Base-by-base conservation (phyloP, 257 asterid species). In the Thymus mandschuricus region DNA sequence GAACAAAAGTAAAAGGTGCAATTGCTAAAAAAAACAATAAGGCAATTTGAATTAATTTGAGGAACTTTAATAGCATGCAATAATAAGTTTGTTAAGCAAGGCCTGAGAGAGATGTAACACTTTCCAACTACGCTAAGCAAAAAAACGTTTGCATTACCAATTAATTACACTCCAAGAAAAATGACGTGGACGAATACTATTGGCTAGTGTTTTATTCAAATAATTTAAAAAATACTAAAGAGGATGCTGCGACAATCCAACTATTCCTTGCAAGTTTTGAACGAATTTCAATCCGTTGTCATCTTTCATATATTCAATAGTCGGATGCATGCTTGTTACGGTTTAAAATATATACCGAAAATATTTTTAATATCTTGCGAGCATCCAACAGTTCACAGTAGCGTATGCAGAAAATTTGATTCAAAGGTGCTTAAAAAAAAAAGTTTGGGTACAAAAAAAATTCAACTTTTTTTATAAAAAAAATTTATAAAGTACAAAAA, bases 101-200 rank as follows among this genome's bases (percentile, higher is more conserved):
- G 44, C 44, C 44, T 38, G 5, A 3, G 44, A 38, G 54, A 0
- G 50, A 35, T 34, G 48, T 64, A 46, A 69, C 15, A 11, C 48
- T 64, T 73, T 56, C 64, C 31, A 72, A 60, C 46, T 71, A 70
- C 78, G 68, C 66, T 27, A 51, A 68, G 73, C 59, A 45, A 15
- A 10, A 38, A 54, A 44, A 48, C 9, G 46, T 2, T 49, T 56
- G 73, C 66, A 41, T 62, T 76, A 21, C 21, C 21, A 21, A 21
- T 21, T 21, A 21, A 79, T 64, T 79, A 74, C 81, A 88, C 87
- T 87, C 77, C 81, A 89, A 87, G 92, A 61, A 63, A 86, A 11
- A 49, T 78, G 72, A 78, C 27, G 67, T 77, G 67, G 79, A 63
- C 34, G 69, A 28, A 43, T 61, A 65, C 65, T 62, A 33, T 5